Conservation (phyloP, 352 stramenopile species). For the Lagenidium giganteum region DNA sequence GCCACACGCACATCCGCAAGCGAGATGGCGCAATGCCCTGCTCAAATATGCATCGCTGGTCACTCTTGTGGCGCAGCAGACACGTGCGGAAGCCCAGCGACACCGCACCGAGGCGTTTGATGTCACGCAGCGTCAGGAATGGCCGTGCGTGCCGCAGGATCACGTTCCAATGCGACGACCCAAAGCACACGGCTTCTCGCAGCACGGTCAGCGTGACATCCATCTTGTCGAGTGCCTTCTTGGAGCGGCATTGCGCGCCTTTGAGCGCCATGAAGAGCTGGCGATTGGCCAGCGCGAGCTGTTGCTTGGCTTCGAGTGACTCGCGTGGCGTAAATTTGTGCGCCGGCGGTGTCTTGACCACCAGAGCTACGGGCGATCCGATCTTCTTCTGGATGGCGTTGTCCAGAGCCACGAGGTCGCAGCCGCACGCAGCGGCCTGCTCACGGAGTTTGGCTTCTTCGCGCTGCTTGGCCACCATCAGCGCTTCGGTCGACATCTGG, state of each 20-base stretch:
- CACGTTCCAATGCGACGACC: conserved; percentile 10
- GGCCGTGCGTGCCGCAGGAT: conserved; percentile 7
- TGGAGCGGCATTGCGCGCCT: conserved; percentile 35
- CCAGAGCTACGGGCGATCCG: conserved; percentile 15
- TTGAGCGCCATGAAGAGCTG: conserved; percentile 59
- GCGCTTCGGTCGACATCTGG: conserved; percentile 22
- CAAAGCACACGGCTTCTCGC: conserved; percentile 20
- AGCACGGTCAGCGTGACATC: conserved; percentile 34
- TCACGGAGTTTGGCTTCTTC: conserved; percentile 29
- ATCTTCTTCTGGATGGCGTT: conserved; percentile 28
- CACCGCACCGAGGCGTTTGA: too few species aligned
- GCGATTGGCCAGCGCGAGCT: conserved; percentile 40
- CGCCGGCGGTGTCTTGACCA: conserved; percentile 32
- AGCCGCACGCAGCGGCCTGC: conserved; percentile 25
- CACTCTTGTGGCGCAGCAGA: too few species aligned
- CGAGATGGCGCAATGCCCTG: background rate
- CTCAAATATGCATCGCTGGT: too few species aligned
- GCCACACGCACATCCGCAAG: conserved; percentile 30
- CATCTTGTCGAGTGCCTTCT: conserved; percentile 40
- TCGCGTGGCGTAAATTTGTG: conserved; percentile 49
- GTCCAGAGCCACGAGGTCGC: conserved; percentile 31
- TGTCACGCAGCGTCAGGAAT: conserved; percentile 38
- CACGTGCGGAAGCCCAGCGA: too few species aligned
- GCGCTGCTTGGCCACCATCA: conserved; percentile 22
- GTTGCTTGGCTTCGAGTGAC: conserved; percentile 40